Evolutionary conservation across 768 basidiomycete species (phyloP).

Genomic region (Lactarius hatsudake): DNA sequence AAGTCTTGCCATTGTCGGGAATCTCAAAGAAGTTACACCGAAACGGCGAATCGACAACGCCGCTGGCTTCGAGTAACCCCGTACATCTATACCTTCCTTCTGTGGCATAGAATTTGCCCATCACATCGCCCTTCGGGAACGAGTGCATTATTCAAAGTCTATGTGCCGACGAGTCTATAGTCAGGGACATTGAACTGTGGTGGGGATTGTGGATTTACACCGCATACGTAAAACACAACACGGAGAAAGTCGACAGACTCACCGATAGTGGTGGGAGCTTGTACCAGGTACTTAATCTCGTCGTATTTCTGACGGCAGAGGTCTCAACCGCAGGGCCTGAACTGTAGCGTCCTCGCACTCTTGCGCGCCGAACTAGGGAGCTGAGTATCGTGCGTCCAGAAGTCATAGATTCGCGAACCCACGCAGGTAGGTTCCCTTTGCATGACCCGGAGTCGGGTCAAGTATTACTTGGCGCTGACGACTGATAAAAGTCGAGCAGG

Average conservation of each 20-base stretch:
- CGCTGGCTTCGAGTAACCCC: conserved; percentile 20
- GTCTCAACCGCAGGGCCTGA: conserved; percentile 57
- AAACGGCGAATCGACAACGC: conserved; percentile 13
- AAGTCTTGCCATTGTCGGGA: conserved; percentile 16
- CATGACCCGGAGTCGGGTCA: conserved; percentile 31
- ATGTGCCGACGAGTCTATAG: conserved; percentile 42
- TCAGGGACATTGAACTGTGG: conserved; percentile 50
- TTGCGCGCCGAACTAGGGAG: conserved; percentile 67
- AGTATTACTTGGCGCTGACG: conserved; percentile 41
- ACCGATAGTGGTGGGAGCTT: conserved; percentile 35
- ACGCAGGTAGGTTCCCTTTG: conserved; percentile 37
- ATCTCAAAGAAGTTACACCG: conserved; percentile 16
- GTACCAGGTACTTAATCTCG: conserved; percentile 56
- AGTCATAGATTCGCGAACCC: conserved; percentile 35
- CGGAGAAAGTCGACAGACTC: conserved; percentile 26
- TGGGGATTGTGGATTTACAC: conserved; percentile 41
- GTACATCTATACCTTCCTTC: conserved; percentile 12
- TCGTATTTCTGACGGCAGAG: conserved; percentile 51
- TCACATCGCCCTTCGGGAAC: conserved; percentile 35
- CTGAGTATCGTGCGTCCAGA: conserved; percentile 40
- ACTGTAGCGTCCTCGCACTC: conserved; percentile 56
- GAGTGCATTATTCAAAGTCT: conserved; percentile 39
- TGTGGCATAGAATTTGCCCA: conserved; percentile 30
- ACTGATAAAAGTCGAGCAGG: conserved; percentile 62
- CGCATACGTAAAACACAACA: too few relatives aligned